Evolutionary conservation across 371 early-diverging fungal species (phyloP), one percentile per base, ranked within the genome.

Genomic region (Rhizopus arrhizus): DNA sequence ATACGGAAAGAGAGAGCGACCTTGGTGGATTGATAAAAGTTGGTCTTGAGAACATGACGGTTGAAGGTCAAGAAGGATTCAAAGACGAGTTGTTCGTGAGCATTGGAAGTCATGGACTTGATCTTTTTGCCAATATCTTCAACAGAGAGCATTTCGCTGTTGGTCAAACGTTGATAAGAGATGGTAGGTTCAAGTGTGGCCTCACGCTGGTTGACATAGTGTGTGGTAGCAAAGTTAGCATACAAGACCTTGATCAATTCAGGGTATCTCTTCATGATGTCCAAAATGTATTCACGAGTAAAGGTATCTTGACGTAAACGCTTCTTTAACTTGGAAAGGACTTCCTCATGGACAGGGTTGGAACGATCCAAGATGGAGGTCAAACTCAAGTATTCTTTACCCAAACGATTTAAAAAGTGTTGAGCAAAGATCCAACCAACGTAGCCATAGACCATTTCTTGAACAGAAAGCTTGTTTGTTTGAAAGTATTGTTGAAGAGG

Each of bases 21-120:
- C 85, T 98, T 98, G 73, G 98, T 97, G 43, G 97, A 94, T 76
- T 96, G 96, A 81, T 97, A 98, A 70, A 98, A 97, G 90, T 98
- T 98, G 74, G 98, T 98, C 88, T 98, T 98, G 66, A 97, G 86
- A 10, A 98, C 95, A 70, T 95, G 94, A 74, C 89, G 84, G 87
- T 98, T 98, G 83, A 98, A 98, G 49, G 88, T 89, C 56, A 97
- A 72, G 82, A 96, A 93, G 3, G 95, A 86, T 76, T 96, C 95
- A 77, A 98, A 90, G 57, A 98, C 95, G 85, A 95, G 91, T 52
- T 86, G 87, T 75, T 98, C 98, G 77, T 97, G 95, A 46, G 84
- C 81, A 81, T 97, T 98, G 68, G 90, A 84, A 29, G 95, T 94
- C 29, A 91, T 83, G 61, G 85, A 85, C 58, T 84, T 82, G 73